These are phyloP conservation scores for Peronospora destructor DNA, from an alignment of 352 stramenopile genomes.

Conservation along the genomic window DNA sequence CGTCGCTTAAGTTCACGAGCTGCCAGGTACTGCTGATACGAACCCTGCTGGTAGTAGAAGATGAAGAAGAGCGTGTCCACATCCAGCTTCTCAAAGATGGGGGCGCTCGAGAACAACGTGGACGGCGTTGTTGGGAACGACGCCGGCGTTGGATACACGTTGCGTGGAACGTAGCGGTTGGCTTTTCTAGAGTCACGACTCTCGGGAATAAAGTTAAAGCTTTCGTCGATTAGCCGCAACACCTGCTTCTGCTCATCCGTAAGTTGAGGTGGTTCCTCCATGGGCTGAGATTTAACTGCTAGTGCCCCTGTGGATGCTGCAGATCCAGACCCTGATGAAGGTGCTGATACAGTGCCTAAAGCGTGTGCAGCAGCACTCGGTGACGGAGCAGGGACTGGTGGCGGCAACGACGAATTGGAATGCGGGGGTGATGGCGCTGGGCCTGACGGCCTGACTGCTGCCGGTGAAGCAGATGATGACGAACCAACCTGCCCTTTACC, in stretches of 20 bases:
- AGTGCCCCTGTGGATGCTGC: slow-evolving; percentile 16
- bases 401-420: slow-evolving; percentile 27
- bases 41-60: slow-evolving; percentile 99
- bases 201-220: slow-evolving; percentile 89
- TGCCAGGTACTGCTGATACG: slow-evolving; percentile 98
- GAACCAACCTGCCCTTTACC: slow-evolving; percentile 20
- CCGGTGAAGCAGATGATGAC: slow-evolving; percentile 32
- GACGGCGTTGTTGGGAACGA: slow-evolving; percentile 88
- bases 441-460: slow-evolving; percentile 19
- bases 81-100: slow-evolving; percentile 96
- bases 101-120: slow-evolving; percentile 89
- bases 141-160: slow-evolving; percentile 89
- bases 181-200: slow-evolving; percentile 86
- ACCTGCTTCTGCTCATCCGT: slow-evolving; percentile 79
- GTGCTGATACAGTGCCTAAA: slow-evolving; percentile 8
- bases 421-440: slow-evolving; percentile 20
- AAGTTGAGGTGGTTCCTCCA: slow-evolving; percentile 45
- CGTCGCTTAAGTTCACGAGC: slow-evolving; percentile 97
- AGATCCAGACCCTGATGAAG: slow-evolving; percentile 11
- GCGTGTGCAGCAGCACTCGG: slow-evolving; percentile 6
- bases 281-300: slow-evolving; percentile 11
- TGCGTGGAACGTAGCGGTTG: slow-evolving; percentile 91
- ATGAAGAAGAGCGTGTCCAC: slow-evolving; percentile 99
- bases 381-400: slow-evolving; percentile 24
- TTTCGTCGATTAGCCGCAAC: slow-evolving; percentile 77